Conservation (phyloP, 441 rosid genomes). For the Adansonia rubrostipa region DNA sequence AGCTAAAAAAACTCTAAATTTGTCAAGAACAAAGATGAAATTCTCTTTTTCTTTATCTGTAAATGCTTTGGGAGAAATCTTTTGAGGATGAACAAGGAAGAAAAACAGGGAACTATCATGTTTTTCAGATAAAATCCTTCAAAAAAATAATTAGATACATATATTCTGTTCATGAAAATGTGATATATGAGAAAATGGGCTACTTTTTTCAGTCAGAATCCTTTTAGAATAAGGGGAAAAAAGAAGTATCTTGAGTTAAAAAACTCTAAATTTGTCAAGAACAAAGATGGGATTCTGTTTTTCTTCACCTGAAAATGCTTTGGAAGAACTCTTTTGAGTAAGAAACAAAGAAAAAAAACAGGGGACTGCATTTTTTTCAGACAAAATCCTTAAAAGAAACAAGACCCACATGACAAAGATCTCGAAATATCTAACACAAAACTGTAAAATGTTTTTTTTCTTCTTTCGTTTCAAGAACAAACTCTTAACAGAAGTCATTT, state of each 20-base stretch:
- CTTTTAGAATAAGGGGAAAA: neutral
- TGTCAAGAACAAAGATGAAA: too few species aligned
- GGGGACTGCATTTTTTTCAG: neutral
- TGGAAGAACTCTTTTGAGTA: conserved; percentile 7
- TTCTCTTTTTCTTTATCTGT: too few species aligned
- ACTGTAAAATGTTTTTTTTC: neutral
- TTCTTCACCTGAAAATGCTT: neutral
- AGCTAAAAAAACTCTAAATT: too few species aligned
- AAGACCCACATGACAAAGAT: conserved; percentile 24
- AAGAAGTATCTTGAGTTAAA: neutral
- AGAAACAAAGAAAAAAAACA: neutral
- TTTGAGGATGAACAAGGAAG: too few species aligned
- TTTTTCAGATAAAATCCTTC: too few species aligned
- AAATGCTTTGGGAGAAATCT: too few species aligned
- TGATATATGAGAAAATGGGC: neutral
- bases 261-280: conserved; percentile 18
- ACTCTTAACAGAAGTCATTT: conserved; percentile 17
- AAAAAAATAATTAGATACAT: too few species aligned
- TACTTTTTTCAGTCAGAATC: neutral
- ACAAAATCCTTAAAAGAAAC: conserved; percentile 18
- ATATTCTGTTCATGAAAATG: too few species aligned
- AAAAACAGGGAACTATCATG: too few species aligned
- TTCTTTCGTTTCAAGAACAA: neutral
- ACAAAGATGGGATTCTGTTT: neutral
- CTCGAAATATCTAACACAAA: conserved; percentile 6